phyloP scores from a whole-genome alignment of 257 asterid species.

The Capsicum rhomboideum region DNA sequence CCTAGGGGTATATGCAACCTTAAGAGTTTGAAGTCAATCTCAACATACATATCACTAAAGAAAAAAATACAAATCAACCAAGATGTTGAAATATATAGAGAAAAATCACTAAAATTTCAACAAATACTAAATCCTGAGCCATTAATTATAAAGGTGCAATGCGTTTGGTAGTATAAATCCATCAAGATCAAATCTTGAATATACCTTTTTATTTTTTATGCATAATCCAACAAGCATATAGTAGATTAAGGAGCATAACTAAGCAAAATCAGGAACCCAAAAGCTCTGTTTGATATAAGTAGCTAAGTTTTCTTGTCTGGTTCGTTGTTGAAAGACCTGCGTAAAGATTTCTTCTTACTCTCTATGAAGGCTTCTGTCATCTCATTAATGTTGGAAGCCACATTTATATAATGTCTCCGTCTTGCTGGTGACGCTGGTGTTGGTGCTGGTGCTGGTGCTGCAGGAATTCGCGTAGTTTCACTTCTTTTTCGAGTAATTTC shows the following conservation, averaged over 20 bases:
- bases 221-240: not conserved
- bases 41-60: not conserved
- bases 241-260: not conserved
- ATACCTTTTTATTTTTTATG: not conserved
- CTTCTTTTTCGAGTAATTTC: not conserved
- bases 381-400: slow-evolving; percentile 36
- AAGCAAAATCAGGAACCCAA: not conserved
- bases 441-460: not conserved
- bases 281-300: not conserved
- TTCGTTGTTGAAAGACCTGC: slow-evolving; percentile 18
- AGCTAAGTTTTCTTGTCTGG: slow-evolving; percentile 2
- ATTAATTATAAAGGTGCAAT: not conserved
- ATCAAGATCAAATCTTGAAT: not conserved
- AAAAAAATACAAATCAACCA: not conserved
- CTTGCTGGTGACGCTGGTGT: not conserved
- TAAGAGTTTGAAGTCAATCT: not conserved
- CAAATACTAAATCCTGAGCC: not conserved
- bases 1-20: too few species aligned
- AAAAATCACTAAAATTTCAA: not conserved
- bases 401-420: slow-evolving; percentile 20
- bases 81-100: not conserved
- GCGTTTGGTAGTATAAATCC: not conserved
- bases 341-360: slow-evolving; percentile 42
- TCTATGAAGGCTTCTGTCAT: slow-evolving; percentile 48
- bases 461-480: slow-evolving; percentile 8